phyloP scores from a whole-genome alignment of 495 filamentous ascomycete species.

The Penicillium bialowiezense region DNA sequence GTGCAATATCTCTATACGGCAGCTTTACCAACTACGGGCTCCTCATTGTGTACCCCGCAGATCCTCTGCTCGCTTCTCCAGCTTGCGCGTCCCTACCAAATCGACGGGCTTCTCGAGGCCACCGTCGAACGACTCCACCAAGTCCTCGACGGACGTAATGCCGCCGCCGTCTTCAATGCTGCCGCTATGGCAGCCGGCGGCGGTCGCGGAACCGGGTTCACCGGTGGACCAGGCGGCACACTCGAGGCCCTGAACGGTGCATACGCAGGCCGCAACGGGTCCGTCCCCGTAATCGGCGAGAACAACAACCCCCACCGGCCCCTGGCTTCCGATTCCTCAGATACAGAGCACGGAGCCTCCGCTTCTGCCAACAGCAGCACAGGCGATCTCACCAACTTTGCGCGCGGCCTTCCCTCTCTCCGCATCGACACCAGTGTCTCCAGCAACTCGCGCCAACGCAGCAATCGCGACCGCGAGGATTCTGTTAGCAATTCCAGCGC shows the following conservation, averaged over 20 bases:
- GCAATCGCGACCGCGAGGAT: constrained; percentile 38
- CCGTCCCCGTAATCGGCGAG: constrained; percentile 14
- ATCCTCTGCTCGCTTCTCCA: constrained; percentile 94
- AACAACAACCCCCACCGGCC: constrained; percentile 26
- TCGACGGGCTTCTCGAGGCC: constrained; percentile 89
- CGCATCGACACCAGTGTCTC: constrained; percentile 45
- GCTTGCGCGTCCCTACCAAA: constrained; percentile 85
- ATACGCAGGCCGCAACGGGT: constrained; percentile 23
- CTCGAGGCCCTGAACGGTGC: constrained; percentile 43
- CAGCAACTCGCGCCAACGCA: constrained; percentile 22
- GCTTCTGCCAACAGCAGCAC: constrained; percentile 34
- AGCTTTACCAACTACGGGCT: constrained; percentile 69
- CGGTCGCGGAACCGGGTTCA: constrained; percentile 64
- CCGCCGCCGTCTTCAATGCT: constrained; percentile 96
- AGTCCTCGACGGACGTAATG: constrained; percentile 86
- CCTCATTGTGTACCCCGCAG: constrained; percentile 86
- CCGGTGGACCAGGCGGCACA: constrained; percentile 41
- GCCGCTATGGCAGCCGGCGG: constrained; percentile 97
- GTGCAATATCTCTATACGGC: constrained; percentile 93
- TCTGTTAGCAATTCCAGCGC: constrained; percentile 44
- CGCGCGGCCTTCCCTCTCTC: constrained; percentile 40
- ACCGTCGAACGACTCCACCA: constrained; percentile 88
- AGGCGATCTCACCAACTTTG: constrained; percentile 22
- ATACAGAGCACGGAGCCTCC: constrained; percentile 40
- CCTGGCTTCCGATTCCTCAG: constrained; percentile 43